phyloP scores from a whole-genome alignment of 768 basidiomycete genomes.

The Lanmaoa pseudosensibilis region DNA sequence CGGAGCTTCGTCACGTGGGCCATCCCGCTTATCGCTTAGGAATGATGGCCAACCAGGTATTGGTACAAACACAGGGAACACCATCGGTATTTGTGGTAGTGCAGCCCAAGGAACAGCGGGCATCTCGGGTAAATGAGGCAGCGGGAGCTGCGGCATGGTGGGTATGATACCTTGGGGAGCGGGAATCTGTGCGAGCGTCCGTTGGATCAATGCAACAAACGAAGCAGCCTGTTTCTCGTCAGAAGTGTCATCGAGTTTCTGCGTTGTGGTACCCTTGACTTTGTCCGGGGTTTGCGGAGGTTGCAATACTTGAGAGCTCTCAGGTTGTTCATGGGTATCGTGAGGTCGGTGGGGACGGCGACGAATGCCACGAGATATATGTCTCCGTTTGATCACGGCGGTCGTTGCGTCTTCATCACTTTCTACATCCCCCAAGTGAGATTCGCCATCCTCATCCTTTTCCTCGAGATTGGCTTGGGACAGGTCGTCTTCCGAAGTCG shows the following conservation, averaged over 20 bases:
- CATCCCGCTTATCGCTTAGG: constrained; percentile 50
- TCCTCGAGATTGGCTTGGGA: constrained; percentile 25
- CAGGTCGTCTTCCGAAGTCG: constrained; percentile 25
- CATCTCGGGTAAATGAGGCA: constrained; percentile 66
- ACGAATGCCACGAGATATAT: constrained; percentile 36
- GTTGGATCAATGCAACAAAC: constrained; percentile 72
- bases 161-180: constrained; percentile 59
- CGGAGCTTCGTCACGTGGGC: constrained; percentile 23
- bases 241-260: constrained; percentile 14
- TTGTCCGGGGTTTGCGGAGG: constrained; percentile 2
- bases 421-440: constrained; percentile 68
- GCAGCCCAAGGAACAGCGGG: constrained; percentile 62
- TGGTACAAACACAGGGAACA: constrained; percentile 79
- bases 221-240: constrained; percentile 45
- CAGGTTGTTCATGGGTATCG: constrained; percentile 20
- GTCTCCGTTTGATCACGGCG: constrained; percentile 29
- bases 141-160: constrained; percentile 46
- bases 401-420: constrained; percentile 55
- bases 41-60: constrained; percentile 65
- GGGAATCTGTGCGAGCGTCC: constrained; percentile 63
- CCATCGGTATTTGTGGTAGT: constrained; percentile 68
- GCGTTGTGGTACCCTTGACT: constrained; percentile 23
- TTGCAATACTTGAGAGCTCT: not conserved
- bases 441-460: constrained; percentile 57
- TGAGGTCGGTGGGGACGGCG: constrained; percentile 24